Evolutionary conservation across 2,329 filamentous ascomycete genomes (phyloP).

Genomic region (Zarea fungicola): DNA sequence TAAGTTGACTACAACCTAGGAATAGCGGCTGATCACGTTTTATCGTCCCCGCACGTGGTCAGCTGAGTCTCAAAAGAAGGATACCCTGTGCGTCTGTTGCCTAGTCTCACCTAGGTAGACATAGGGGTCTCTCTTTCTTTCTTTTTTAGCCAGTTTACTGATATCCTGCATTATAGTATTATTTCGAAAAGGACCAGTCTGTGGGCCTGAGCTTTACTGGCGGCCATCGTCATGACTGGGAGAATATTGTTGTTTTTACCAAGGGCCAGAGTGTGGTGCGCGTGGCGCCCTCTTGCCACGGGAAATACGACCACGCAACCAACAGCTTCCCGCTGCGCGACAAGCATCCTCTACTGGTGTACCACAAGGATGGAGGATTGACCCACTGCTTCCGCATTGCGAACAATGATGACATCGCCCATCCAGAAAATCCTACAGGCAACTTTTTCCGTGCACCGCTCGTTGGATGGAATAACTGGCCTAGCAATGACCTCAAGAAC

Average conservation of each 20-base stretch:
- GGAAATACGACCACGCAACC: slow-evolving; percentile 19
- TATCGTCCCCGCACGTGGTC: too few species aligned
- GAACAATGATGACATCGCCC: slow-evolving; percentile 20
- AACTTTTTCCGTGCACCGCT: slow-evolving; percentile 22
- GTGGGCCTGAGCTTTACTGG: slow-evolving; percentile 25
- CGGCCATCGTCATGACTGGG: slow-evolving; percentile 39
- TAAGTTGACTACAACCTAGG: slow-evolving; percentile 22
- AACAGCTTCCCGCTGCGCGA: slow-evolving; percentile 20
- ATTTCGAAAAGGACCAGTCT: slow-evolving; percentile 40
- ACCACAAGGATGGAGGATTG: slow-evolving; percentile 25
- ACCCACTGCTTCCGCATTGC: slow-evolving; percentile 29
- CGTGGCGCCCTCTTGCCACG: slow-evolving; percentile 26
- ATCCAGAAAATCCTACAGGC: slow-evolving; percentile 23
- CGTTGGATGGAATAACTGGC: slow-evolving; percentile 26
- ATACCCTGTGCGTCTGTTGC: too few species aligned
- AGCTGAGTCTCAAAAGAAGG: too few species aligned
- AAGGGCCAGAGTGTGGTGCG: slow-evolving; percentile 21
- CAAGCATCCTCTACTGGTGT: slow-evolving; percentile 20
- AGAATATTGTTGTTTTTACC: slow-evolving; percentile 32
- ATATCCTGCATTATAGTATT: too few species aligned
- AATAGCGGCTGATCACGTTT: slow-evolving; percentile 3
- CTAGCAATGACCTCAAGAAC: slow-evolving; percentile 19
- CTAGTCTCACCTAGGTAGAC: too few species aligned
- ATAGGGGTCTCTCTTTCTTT: too few species aligned
- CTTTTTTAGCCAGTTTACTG: too few species aligned